Evolutionary conservation across 371 early-diverging fungal species (phyloP), one percentile per base, ranked within the genome.

Genomic region (Mucor sp.): DNA sequence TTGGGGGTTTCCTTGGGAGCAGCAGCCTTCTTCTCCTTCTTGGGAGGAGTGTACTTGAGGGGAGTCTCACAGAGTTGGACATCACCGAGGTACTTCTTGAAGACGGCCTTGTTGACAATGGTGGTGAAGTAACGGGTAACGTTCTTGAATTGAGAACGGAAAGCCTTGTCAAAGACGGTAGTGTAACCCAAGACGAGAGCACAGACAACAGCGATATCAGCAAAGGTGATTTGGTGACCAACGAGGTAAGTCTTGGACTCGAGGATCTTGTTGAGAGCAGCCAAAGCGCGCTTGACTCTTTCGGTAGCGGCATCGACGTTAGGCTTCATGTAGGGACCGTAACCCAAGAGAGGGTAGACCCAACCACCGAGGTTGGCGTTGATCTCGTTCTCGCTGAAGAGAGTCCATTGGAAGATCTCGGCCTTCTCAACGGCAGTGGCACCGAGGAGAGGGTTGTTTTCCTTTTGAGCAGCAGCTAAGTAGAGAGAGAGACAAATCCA

Each of bases 71-170:
- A 79, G 30, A 64, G 64, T 44, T 23, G 58, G 43, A 89, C 77
- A 28, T 87, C 89, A 66, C 93, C 94, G 59, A 92, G 67, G 67
- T 91, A 86, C 58, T 88, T 88, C 84, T 89, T 90, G 86, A 95
- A 92, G 77, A 86, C 74, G 39, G 89, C 75, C 87, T 94, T 93
- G 82, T 84, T 85, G 69, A 89, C 76, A 68, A 87, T 77, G 76
- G 96, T 95, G 72, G 72, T 81, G 89, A 92, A 95, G 90, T 94
- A 95, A 71, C 95, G 92, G 74, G 81, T 91, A 62, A 97, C 85
- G 78, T 94, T 94, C 78, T 88, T 89, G 88, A 79, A 92, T 60
- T 82, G 71, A 72, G 87, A 86, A 78, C 96, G 95, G 88, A 89
- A 87, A 14, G 83, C 76, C 62, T 86, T 76, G 32, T 87, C 80